These are phyloP conservation scores for Colletotrichum tofieldiae DNA, from an alignment of 2,329 filamentous ascomycete genomes.

Conservation along the genomic window DNA sequence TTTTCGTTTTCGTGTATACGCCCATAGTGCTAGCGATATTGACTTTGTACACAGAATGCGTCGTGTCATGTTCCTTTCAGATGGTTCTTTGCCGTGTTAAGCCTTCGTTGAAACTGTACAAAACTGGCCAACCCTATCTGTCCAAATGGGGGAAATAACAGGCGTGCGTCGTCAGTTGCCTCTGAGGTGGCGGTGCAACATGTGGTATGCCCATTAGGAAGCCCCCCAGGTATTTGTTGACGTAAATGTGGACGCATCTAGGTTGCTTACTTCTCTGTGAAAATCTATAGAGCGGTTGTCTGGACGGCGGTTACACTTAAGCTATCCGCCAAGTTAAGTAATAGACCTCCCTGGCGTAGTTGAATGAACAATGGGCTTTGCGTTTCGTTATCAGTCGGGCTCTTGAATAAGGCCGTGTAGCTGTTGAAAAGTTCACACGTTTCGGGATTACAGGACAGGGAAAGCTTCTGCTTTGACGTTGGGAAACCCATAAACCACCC, in stretches of 20 bases:
- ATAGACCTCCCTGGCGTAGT: background rate
- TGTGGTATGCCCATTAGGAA: background rate
- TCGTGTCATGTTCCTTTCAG: background rate
- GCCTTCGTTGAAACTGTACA: background rate
- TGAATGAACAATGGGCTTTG: background rate
- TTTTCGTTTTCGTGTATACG: background rate
- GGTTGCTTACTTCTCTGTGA: background rate
- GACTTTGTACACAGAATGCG: background rate
- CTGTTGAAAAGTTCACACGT: background rate
- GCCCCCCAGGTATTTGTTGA: background rate
- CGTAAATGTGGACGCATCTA: background rate
- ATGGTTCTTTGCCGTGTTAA: background rate
- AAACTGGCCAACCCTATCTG: background rate
- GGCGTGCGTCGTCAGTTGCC: too few relatives aligned
- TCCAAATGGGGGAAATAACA: background rate
- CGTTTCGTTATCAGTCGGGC: background rate
- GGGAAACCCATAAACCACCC: background rate
- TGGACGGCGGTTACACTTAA: background rate
- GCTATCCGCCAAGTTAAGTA: background rate
- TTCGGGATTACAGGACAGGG: background rate
- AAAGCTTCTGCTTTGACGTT: background rate
- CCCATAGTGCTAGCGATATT: constrained; percentile 18
- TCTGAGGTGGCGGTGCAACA: too few relatives aligned
- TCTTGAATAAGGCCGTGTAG: background rate
- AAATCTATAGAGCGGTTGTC: background rate